A percentile compares a stretch with the other conserved stretches of the same genome.
phyloP scores from a whole-genome alignment of 768 basidiomycete species.

The Pisolithus marmoratus region DNA sequence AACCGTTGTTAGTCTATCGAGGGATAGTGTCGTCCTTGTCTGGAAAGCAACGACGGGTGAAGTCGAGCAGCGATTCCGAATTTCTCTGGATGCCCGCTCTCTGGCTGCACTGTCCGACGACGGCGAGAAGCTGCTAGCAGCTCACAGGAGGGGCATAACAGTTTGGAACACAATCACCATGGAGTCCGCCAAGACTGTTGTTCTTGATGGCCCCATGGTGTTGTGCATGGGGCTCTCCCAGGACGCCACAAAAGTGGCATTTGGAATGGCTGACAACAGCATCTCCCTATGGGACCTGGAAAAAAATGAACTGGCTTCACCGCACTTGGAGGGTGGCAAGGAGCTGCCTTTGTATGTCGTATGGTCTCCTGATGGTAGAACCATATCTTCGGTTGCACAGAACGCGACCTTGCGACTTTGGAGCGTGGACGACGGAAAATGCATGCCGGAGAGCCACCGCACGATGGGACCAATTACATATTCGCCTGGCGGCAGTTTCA shows the following conservation, averaged over 20 bases:
- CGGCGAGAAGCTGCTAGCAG: not conserved
- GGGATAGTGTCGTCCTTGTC: too few species aligned
- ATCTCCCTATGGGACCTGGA: slow-evolving; percentile 9
- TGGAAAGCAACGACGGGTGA: too few species aligned
- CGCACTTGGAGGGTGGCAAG: slow-evolving; percentile 1
- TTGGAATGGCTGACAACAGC: slow-evolving; percentile 11
- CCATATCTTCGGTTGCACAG: not conserved
- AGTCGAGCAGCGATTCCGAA: too few species aligned
- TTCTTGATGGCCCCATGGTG: not conserved
- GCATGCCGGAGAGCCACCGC: not conserved
- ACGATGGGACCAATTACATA: not conserved
- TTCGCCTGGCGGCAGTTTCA: not conserved
- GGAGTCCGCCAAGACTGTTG: not conserved
- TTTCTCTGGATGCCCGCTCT: too few species aligned
- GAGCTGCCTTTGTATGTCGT: slow-evolving; percentile 3
- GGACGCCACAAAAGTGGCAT: slow-evolving; percentile 2
- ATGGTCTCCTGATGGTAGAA: slow-evolving; percentile 4
- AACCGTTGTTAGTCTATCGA: too few species aligned
- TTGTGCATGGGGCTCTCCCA: slow-evolving; percentile 6
- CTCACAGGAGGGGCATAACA: not conserved
- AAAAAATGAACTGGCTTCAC: not conserved
- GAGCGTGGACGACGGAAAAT: not conserved
- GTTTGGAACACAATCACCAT: not conserved
- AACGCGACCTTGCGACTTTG: not conserved
- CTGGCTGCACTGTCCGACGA: too few species aligned